A percentile compares a stretch with the other conserved stretches of the same genome.
These are phyloP conservation scores for Orychophragmus violaceus DNA, from an alignment of 345 rosid genomes.

Conservation along the genomic window DNA sequence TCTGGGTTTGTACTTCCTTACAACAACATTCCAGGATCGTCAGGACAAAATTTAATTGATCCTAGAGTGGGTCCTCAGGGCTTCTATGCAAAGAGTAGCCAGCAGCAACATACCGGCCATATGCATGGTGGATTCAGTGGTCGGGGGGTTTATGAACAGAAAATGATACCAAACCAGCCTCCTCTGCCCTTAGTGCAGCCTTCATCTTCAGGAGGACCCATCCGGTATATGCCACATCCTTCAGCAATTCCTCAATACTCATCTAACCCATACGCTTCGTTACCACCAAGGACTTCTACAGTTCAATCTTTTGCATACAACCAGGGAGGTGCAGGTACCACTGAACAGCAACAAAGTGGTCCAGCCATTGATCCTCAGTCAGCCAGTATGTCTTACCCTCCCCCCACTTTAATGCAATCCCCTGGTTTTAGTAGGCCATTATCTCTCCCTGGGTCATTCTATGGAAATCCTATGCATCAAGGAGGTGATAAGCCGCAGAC, in stretches of 20 bases:
- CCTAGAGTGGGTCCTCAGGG: constrained; percentile 59
- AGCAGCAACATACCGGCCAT: constrained; percentile 48
- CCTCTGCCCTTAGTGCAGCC: constrained; percentile 94
- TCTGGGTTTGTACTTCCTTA: constrained; percentile 52
- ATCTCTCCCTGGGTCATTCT: constrained; percentile 49
- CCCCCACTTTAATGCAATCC: constrained; percentile 60
- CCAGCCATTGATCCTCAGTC: constrained; percentile 45
- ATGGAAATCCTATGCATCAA: constrained; percentile 52
- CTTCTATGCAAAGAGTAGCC: constrained; percentile 56
- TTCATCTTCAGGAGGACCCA: constrained; percentile 73
- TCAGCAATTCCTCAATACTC: constrained; percentile 82
- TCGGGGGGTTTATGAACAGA: constrained; percentile 73
- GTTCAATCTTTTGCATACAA: constrained; percentile 54
- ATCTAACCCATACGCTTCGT: constrained; percentile 60
- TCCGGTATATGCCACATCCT: constrained; percentile 78
- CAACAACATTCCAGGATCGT: constrained; percentile 41
- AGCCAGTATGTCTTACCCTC: constrained; percentile 58
- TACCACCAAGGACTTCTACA: constrained; percentile 50
- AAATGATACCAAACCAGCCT: constrained; percentile 60
- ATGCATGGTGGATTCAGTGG: constrained; percentile 37
- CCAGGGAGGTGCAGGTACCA: constrained; percentile 45
- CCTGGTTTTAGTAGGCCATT: constrained; percentile 62
- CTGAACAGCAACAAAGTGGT: constrained; percentile 53
- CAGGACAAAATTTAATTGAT: constrained; percentile 46
- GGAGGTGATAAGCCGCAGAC: constrained; percentile 50